These are phyloP conservation scores for Symbiodinium natans DNA, from an alignment of 73 alveolate species.

Conservation along the genomic window DNA sequence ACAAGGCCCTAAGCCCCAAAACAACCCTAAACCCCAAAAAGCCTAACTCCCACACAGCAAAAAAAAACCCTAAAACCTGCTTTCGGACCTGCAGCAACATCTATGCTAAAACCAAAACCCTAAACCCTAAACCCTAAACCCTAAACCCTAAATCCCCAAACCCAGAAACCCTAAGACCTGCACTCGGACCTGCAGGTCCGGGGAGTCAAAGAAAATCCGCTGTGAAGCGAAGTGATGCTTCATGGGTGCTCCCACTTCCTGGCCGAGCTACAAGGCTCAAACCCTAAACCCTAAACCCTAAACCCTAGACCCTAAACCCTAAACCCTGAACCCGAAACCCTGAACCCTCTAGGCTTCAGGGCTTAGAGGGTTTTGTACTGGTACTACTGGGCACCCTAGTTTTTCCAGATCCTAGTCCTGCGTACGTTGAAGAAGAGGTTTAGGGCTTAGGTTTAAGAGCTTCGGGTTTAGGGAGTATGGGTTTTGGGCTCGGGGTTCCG, in stretches of 20 bases:
- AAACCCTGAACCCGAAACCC: too few species aligned
- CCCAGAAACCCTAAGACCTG: neutral
- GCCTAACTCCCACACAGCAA: too few species aligned
- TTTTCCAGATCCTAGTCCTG: too few species aligned
- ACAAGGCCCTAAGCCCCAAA: too few species aligned
- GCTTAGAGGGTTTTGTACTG: neutral
- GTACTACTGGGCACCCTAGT: too few species aligned
- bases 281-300: too few species aligned
- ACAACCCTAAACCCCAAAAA: too few species aligned
- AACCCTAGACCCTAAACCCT: too few species aligned
- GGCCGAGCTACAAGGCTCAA: neutral
- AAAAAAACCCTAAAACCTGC: too few species aligned
- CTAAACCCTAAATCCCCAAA: neutral
- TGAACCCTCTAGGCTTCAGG: neutral
- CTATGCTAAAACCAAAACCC: neutral
- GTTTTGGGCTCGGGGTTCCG: neutral
- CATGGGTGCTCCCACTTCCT: slow-evolving; percentile 58
- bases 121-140: neutral
- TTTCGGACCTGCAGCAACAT: too few species aligned
- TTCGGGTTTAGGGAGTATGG: neutral
- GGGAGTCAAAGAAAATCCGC: slow-evolving; percentile 48
- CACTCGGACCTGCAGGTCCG: slow-evolving; percentile 10
- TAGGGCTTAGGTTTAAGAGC: neutral
- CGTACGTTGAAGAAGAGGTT: too few species aligned
- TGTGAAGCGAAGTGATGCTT: slow-evolving; percentile 25